Evolutionary conservation across 352 stramenopile genomes (phyloP).

Genomic region (Phytophthora kernoviae): DNA sequence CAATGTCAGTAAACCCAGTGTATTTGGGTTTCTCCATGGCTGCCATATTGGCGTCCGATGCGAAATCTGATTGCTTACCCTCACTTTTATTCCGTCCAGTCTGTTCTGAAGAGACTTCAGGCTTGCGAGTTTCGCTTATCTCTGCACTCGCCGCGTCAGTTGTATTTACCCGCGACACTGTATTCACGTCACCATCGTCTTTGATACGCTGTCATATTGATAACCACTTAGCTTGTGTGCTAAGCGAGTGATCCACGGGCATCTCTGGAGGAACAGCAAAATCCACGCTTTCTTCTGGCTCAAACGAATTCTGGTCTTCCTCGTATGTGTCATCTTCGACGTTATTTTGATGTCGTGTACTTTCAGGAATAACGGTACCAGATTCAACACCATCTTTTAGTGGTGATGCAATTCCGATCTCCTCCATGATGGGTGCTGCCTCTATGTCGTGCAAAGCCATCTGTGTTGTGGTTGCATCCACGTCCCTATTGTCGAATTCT

Average conservation of each 20-base stretch:
- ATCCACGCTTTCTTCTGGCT: conserved; percentile 24
- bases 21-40: background rate
- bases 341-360: background rate
- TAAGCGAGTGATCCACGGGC: background rate
- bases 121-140: too few species aligned
- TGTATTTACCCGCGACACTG: background rate
- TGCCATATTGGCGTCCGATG: background rate
- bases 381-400: conserved; percentile 5
- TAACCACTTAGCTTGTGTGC: conserved; percentile 1
- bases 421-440: conserved; percentile 20
- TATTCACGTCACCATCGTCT: conserved; percentile 1
- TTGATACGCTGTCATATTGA: background rate
- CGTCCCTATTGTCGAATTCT: conserved; percentile 6
- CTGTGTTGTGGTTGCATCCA: background rate
- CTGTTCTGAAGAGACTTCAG: too few species aligned
- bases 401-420: conserved; percentile 27
- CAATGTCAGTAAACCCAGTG: background rate
- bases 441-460: conserved; percentile 8
- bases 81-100: background rate
- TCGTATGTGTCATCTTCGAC: conserved; percentile 26
- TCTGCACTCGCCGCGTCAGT: background rate
- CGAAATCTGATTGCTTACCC: conserved; percentile 1
- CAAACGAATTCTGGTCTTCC: conserved; percentile 25
- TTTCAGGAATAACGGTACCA: background rate
- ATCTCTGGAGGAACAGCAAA: background rate